Evolutionary conservation across 2,329 filamentous ascomycete genomes (phyloP), one percentile per base, ranked within the genome.

Genomic region (Phialophora tarda): DNA sequence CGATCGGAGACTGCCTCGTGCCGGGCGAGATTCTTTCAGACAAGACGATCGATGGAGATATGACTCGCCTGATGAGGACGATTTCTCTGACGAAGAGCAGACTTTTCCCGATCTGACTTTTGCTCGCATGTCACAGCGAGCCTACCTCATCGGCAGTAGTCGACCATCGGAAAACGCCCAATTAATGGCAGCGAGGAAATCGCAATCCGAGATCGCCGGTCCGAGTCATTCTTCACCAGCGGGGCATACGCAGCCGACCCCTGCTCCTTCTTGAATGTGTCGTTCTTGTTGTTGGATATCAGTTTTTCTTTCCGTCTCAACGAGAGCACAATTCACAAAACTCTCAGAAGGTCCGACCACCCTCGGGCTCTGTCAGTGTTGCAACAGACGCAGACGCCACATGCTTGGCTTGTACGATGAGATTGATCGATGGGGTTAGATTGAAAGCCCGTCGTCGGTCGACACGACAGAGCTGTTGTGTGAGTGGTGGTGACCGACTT

Each of bases 11-110:
- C 88, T 92, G 75, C 84, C 82, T 69, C 77, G 85, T 51, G 84
- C 82, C 59, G 78, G 76, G 73, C 80, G 80, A 82, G 78, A 84
- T 47, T 74, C 77, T 53, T 77, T 78, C 26, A 76, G 82, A 58
- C 79, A 84, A 64, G 79, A 84, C 64, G 91, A 94, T 75, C 86
- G 89, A 68, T 97, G 91, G 86, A 96, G 93, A 79, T 96, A 92
- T 79, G 92, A 96, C 74, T 89, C 89, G 28, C 91, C 96, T 73
- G 91, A 93, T 68, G 89, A 90, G 69, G 92, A 93, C 14, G 50
- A 55, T 60, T 91, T 60, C 50, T 54, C 55, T 21, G 69, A 68
- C 32, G 55, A 50, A 10, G 67, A 68, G 55, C 44, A 44, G 26
- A 53, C 17, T n/a, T 32, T 53, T 12, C 69, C 67, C 44, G 64